Evolutionary conservation across 805 yeast species (phyloP), one percentile per base, ranked within the genome.

Genomic region (Kuraishia borneana): DNA sequence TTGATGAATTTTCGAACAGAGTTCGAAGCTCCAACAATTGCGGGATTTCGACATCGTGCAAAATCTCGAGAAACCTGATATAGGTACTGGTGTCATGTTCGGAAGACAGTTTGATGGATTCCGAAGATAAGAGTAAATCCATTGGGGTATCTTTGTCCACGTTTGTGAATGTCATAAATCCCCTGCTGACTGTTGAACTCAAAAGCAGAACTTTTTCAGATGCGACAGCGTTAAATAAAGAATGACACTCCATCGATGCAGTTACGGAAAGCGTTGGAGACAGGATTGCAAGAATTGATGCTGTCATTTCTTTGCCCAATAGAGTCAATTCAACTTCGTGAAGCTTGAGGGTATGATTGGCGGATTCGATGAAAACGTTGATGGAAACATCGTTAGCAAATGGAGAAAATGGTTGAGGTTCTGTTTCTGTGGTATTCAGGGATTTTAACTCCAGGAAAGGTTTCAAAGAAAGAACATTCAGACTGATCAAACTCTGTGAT

Each of bases 11-110:
- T 21, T 21, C 9, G 17, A n/a, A 14, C 34, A 31, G 6, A 19
- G 16, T 12, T 41, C 38, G 8, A 47, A 27, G 6, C 1, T 47
- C 46, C 14, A 39, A 37, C 6, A 54, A 34, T 7, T 43, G 35
- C 9, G 39, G 41, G 26, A 44, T 39, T 21, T 58, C 62, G 21
- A 46, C 29, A 10, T 43, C 36, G 6, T 38, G 19, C 13, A 56
- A 26, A 2, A 42, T 25, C 13, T 48, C 46, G 9, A 56, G 21
- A 1, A 48, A 44, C 9, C 31, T 18, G 3, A 42, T 26, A 10
- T 52, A 41, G n/a, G 38, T 31, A 1, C 45, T 41, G 0, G 55
- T 39, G 3, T 52, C 56, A 4, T 42, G 39, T 4, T 39, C 43
- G 6, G 47, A 39, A 5, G 36, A 32, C 2, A 57, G 22, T 3